Base-by-base conservation (phyloP, 1,139 yeast genomes). In the Magnusiomyces suaveolens region DNA sequence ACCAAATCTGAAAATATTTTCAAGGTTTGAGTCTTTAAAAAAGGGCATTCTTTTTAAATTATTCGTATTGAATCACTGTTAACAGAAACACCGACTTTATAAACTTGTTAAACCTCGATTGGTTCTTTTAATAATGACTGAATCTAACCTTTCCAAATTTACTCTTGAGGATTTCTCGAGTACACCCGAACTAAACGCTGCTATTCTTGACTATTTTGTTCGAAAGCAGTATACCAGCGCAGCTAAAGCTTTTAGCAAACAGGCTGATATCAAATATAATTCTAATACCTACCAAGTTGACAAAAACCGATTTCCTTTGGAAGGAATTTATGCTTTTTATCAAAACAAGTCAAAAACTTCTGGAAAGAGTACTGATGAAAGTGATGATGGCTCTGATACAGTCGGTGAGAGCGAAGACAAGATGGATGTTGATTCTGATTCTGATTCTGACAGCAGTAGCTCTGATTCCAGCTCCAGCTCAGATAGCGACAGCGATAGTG, bases 381-480 rank as follows among this genome's bases (percentile, higher is more conserved):
- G 49, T 21, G 54, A 46, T 25, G 53, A 52, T 26, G 51, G 43
- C 21, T 58, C 54, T 41, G 58, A 33, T 21, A 52, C 26, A 50
- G 59, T 21, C 2, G 52, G 47, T 14, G 58, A 46, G 33, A 56
- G 54, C 46, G 26, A 24, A 26, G 46, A 62, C 66, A 3, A 60
- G 59, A 39, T 38, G 43, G 43, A 38, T 38, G 43, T 38, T n/a
- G 43, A 52, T 60, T 43, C 47, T 23, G 32, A 24, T 24, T 43
- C 53, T 25, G 25, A 14, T 29, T 44, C 56, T 16, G 59, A 51
- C 21, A 51, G 51, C 10, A 52, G 54, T 18, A 36, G 53, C 29
- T 56, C 59, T 4, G 58, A 53, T 49, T 58, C 64, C 54, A 59
- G 56, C 56, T 51, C 62, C 18, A 63, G 60, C 18, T 54, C 62